A percentile compares a stretch with the other conserved stretches of the same genome.
Conservation (phyloP, 805 yeast species). For the Cyberlindnera americana region DNA sequence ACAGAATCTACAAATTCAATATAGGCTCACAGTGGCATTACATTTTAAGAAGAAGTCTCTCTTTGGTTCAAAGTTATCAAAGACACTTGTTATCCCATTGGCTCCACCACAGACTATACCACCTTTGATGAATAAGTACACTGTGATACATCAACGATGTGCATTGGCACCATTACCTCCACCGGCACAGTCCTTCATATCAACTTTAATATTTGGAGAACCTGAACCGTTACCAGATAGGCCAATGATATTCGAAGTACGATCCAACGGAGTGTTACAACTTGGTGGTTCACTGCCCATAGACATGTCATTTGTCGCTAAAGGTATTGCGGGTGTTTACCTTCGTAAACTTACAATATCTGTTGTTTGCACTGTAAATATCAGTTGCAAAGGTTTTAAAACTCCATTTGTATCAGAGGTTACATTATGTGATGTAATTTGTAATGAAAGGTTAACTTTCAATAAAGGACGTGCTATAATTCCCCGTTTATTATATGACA, state of each 20-base stretch:
- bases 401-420: neutral
- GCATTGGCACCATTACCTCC: conserved; percentile 5
- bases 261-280: conserved; percentile 7
- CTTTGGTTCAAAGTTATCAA: conserved; percentile 8
- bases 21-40: conserved; percentile 6
- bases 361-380: neutral
- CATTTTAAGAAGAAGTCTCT: conserved; percentile 8
- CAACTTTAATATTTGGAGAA: conserved; percentile 8
- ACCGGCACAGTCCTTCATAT: conserved; percentile 12
- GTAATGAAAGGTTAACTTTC: conserved; percentile 6
- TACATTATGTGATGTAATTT: conserved; percentile 11
- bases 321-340: neutral
- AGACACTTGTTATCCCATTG: conserved; percentile 8
- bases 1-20: conserved; percentile 10
- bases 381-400: conserved; percentile 2
- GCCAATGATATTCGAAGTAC: conserved; percentile 5
- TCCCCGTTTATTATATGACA: conserved; percentile 6
- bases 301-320: conserved; percentile 10
- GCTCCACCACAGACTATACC: conserved; percentile 11
- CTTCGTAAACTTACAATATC: conserved; percentile 7
- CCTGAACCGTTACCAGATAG: conserved; percentile 8
- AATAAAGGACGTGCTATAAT: conserved; percentile 6
- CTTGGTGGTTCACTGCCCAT: conserved; percentile 12
- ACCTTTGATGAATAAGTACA: conserved; percentile 5
- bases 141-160: conserved; percentile 6